Conservation (phyloP, 169 alveolate genomes). For the Babesia divergens region DNA sequence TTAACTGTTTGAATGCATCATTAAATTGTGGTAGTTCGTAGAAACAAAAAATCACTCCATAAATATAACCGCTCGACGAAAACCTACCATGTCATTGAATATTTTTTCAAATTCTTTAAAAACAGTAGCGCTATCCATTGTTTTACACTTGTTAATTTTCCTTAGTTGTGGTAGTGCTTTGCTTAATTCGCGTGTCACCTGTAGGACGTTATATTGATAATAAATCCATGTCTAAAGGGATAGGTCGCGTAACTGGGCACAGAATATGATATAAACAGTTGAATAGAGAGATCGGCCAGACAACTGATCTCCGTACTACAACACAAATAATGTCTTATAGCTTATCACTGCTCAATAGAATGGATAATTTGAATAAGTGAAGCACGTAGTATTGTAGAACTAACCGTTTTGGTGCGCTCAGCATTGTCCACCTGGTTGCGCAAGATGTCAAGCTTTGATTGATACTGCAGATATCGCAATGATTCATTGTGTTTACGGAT, state of each 20-base stretch:
- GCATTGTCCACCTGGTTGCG: constrained; percentile 41
- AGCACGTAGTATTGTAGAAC: background rate
- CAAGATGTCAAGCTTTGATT: constrained; percentile 47
- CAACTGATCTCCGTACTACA: too few species aligned
- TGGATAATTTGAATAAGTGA: background rate
- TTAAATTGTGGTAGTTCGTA: too few species aligned
- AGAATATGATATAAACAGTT: too few species aligned
- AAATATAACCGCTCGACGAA: background rate
- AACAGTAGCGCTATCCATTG: constrained; percentile 31
- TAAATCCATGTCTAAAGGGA: too few species aligned
- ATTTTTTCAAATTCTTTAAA: constrained; percentile 43
- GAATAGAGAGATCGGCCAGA: too few species aligned
- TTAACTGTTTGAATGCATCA: too few species aligned
- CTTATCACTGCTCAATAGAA: too few species aligned
- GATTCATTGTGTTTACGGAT: constrained; percentile 58
- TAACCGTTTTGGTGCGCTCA: constrained; percentile 35
- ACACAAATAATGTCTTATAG: too few species aligned
- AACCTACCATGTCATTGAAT: constrained; percentile 58
- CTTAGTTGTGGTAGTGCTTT: constrained; percentile 50
- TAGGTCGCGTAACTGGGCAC: too few species aligned
- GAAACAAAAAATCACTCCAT: background rate
- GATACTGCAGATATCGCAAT: constrained; percentile 41
- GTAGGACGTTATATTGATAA: background rate
- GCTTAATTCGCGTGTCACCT: constrained; percentile 42
- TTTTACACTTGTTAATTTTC: background rate